Percentiles rank a stretch among this genome's conserved stretches.
Evolutionary conservation across 192 early-diverging fungal genomes (phyloP).

Genomic region (Coemansia sp.): DNA sequence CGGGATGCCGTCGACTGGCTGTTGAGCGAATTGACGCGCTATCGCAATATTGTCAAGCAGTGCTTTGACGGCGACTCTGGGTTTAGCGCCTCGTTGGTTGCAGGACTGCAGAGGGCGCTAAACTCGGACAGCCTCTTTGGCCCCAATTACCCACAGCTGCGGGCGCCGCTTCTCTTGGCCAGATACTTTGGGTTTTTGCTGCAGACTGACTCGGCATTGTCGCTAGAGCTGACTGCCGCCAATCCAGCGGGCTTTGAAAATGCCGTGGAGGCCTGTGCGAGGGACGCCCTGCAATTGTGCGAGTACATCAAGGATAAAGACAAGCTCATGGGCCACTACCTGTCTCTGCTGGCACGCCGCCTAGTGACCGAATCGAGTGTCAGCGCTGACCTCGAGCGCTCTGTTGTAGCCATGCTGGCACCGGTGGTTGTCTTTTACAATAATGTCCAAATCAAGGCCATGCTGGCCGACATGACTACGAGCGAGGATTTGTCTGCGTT

Average conservation of each 20-base stretch:
- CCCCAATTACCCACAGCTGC: not conserved
- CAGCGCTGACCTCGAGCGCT: not conserved
- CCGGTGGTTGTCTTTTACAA: not conserved
- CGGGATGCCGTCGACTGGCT: not conserved
- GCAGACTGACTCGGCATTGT: not conserved
- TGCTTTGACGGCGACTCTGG: not conserved
- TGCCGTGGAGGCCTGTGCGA: not conserved
- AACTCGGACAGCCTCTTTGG: not conserved
- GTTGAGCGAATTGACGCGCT: not conserved
- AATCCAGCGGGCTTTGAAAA: not conserved
- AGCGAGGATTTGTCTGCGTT: not conserved
- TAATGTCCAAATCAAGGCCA: not conserved
- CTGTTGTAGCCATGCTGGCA: not conserved
- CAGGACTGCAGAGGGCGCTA: not conserved
- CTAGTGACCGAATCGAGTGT: not conserved
- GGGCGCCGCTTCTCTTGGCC: not conserved
- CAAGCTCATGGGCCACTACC: not conserved
- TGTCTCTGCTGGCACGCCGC: not conserved
- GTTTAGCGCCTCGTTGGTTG: not conserved
- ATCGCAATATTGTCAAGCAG: not conserved
- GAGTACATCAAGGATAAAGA: not conserved
- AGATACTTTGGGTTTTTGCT: not conserved
- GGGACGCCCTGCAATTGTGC: not conserved
- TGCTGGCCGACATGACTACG: not conserved
- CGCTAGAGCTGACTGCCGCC: not conserved